Evolutionary conservation across 352 stramenopile species (phyloP).

Genomic region (Phytophthora fragariaefolia): DNA sequence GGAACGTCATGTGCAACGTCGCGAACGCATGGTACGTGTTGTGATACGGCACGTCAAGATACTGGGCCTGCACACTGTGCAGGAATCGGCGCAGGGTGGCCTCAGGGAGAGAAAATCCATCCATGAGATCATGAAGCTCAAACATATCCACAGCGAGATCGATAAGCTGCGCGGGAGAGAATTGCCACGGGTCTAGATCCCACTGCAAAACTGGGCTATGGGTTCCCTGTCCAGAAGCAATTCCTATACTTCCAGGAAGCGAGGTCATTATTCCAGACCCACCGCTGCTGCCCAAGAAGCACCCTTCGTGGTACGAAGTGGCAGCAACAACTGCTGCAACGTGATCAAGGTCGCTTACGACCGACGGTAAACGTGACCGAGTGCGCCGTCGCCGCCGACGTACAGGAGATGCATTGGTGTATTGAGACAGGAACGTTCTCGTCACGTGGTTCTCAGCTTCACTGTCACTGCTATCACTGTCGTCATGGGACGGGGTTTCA

Average conservation of each 20-base stretch:
- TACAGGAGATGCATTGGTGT: slow-evolving; percentile 61
- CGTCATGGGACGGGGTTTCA: slow-evolving; percentile 52
- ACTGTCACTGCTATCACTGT: slow-evolving; percentile 51
- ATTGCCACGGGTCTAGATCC: slow-evolving; percentile 70
- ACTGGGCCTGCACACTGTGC: slow-evolving; percentile 70
- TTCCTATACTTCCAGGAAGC: slow-evolving; percentile 16
- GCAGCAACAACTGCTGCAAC: slow-evolving; percentile 43
- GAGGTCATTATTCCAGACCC: slow-evolving; percentile 22
- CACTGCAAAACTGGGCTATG: slow-evolving; percentile 43
- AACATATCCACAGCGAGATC: slow-evolving; percentile 80
- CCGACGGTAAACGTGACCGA: slow-evolving; percentile 38
- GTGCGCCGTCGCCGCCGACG: slow-evolving; percentile 35
- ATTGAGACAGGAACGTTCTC: slow-evolving; percentile 78
- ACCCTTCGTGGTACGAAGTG: slow-evolving; percentile 46
- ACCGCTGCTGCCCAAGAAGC: slow-evolving; percentile 39
- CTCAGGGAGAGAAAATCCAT: slow-evolving; percentile 58
- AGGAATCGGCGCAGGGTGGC: slow-evolving; percentile 74
- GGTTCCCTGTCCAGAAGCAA: slow-evolving; percentile 14
- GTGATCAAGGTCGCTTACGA: slow-evolving; percentile 42
- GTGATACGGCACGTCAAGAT: slow-evolving; percentile 87
- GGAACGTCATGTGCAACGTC: slow-evolving; percentile 83
- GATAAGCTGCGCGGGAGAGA: slow-evolving; percentile 66
- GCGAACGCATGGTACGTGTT: slow-evolving; percentile 88
- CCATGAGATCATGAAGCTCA: slow-evolving; percentile 67
- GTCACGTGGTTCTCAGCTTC: slow-evolving; percentile 53